phyloP scores from a whole-genome alignment of 306 rosid species.

The Dicorynia guianensis region DNA sequence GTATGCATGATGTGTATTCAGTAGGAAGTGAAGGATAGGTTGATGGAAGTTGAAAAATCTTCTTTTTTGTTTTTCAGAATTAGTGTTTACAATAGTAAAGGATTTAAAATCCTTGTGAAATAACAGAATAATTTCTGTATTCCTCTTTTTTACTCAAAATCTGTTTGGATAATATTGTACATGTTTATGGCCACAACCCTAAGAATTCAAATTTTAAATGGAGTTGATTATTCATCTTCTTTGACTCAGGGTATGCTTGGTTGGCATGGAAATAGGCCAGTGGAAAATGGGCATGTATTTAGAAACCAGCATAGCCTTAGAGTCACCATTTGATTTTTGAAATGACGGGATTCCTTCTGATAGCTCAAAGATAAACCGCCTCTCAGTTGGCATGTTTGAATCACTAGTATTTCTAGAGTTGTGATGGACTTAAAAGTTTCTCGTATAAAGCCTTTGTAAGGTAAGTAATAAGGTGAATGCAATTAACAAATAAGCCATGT shows the following conservation, averaged over 20 bases:
- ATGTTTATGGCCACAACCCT: not conserved
- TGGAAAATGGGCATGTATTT: no score
- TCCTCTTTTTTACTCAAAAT: no score
- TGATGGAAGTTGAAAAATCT: not conserved
- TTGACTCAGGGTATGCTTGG: not conserved
- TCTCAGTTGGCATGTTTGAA: not conserved
- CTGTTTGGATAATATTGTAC: not conserved
- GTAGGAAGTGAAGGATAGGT: not conserved
- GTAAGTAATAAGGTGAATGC: not conserved
- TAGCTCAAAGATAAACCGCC: not conserved
- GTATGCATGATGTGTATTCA: not conserved
- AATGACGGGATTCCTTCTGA: not conserved
- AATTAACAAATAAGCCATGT: not conserved
- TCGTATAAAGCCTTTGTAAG: not conserved
- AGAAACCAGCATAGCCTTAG: not conserved
- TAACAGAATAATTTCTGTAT: no score
- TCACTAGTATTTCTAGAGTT: not conserved
- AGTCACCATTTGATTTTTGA: not conserved
- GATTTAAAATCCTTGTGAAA: not conserved
- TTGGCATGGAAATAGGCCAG: no score
- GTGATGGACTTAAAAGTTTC: not conserved
- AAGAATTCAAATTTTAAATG: slow-evolving; percentile 5
- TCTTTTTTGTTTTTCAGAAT: not conserved
- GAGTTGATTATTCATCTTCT: slow-evolving; percentile 2
- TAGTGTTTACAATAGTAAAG: not conserved